phyloP scores from a whole-genome alignment of 441 rosid species.

The Croton laevigatus region DNA sequence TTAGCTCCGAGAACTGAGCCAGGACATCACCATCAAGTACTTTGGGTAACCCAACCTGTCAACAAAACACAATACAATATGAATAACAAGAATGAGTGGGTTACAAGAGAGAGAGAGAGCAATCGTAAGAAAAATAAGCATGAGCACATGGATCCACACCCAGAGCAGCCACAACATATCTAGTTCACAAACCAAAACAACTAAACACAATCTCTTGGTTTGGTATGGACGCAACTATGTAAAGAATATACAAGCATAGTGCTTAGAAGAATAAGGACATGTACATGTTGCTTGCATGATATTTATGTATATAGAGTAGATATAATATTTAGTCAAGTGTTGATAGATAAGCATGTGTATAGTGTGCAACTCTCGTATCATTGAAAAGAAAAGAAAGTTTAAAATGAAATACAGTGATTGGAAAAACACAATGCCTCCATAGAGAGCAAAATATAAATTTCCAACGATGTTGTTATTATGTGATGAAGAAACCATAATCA shows the following conservation, averaged over 20 bases:
- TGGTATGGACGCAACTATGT: not conserved
- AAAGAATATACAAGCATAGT: not conserved
- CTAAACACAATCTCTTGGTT: not conserved
- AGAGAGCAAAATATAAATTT: not conserved
- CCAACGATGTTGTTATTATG: not conserved
- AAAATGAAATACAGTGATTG: too few species aligned
- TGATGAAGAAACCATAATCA: not conserved
- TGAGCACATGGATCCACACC: not conserved
- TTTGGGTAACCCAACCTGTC: slow-evolving; percentile 66
- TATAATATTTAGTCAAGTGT: not conserved
- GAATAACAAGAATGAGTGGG: slow-evolving; percentile 3
- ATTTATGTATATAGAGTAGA: not conserved
- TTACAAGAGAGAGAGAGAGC: not conserved
- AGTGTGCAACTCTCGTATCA: not conserved
- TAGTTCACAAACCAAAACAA: not conserved
- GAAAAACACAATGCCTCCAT: not conserved
- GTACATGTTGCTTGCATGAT: too few species aligned
- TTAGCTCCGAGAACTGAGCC: slow-evolving; percentile 93
- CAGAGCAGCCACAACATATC: not conserved
- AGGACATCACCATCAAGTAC: slow-evolving; percentile 95
- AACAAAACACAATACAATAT: slow-evolving; percentile 15
- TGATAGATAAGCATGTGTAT: not conserved
- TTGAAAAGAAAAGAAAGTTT: not conserved
- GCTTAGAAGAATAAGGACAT: not conserved
- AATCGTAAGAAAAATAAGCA: not conserved